Conservation (phyloP, 768 basidiomycete species). For the Lactarius tabidus region DNA sequence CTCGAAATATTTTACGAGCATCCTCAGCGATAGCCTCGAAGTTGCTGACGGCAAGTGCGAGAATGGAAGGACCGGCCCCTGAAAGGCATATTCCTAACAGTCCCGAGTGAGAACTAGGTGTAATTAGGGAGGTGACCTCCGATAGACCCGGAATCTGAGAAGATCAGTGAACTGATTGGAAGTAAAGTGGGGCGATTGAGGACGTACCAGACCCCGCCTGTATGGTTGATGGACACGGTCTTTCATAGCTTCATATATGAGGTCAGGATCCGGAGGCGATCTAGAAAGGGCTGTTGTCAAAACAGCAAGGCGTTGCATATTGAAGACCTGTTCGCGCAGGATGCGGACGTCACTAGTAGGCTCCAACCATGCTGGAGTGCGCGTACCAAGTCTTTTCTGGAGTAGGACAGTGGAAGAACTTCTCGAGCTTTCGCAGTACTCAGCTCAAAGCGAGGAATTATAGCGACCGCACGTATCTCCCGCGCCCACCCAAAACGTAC, state of each 20-base stretch:
- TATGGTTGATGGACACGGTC: conserved; percentile 98
- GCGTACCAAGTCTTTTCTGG: conserved; percentile 82
- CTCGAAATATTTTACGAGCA: conserved; percentile 68
- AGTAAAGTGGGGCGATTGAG: conserved; percentile 3
- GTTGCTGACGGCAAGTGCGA: conserved; percentile 84
- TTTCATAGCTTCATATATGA: conserved; percentile 99
- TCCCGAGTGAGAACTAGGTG: conserved; percentile 88
- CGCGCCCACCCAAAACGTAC: conserved; percentile 84
- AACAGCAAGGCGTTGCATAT: conserved; percentile 93
- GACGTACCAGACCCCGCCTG: conserved; percentile 73
- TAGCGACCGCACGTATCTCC: conserved; percentile 86
- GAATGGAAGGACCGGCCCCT: conserved; percentile 95
- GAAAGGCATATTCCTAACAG: conserved; percentile 96
- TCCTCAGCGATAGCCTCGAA: conserved; percentile 85
- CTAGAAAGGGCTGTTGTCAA: conserved; percentile 90
- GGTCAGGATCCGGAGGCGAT: conserved; percentile 86
- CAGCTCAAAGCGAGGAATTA: conserved; percentile 93
- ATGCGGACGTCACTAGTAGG: conserved; percentile 1
- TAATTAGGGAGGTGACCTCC: conserved; percentile 84
- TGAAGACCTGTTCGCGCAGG: conserved; percentile 73
- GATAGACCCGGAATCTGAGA: conserved; percentile 90
- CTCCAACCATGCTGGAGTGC: neutral
- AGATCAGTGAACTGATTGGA: neutral
- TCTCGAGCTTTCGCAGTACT: conserved; percentile 93
- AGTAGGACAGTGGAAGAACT: conserved; percentile 81